A percentile compares a stretch with the other conserved stretches of the same genome.
Conservation (phyloP, 768 basidiomycete genomes). For the Porpolomopsis calyptriformis region DNA sequence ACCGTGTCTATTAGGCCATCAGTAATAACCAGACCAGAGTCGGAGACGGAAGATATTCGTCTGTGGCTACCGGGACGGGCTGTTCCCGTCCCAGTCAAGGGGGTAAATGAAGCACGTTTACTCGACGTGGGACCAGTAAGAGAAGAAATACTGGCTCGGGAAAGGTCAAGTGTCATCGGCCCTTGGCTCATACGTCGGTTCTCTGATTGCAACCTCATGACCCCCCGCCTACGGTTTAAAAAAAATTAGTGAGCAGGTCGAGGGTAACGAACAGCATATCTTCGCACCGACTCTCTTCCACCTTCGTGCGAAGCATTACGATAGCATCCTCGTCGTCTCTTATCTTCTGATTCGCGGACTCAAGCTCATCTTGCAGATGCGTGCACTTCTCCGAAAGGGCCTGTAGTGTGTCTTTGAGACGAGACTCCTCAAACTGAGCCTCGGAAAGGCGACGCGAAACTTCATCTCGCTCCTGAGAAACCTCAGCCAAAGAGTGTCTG, state of each 20-base stretch:
- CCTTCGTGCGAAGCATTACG: constrained; percentile 63
- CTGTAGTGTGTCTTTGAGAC: constrained; percentile 51
- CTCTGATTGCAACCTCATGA: constrained; percentile 81
- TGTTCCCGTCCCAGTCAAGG: constrained; percentile 43
- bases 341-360: constrained; percentile 36
- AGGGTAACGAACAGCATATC: constrained; percentile 7
- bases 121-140: constrained; percentile 39
- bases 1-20: constrained; percentile 19
- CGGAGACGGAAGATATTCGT: constrained; percentile 68
- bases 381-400: constrained; percentile 59
- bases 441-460: constrained; percentile 42
- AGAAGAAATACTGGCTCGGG: constrained; percentile 32
- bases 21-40: constrained; percentile 32
- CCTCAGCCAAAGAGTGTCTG: constrained; percentile 49
- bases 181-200: constrained; percentile 49
- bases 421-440: constrained; percentile 44
- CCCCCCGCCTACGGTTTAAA: constrained; percentile 46
- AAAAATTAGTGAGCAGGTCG: not conserved
- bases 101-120: constrained; percentile 69
- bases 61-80: constrained; percentile 42
- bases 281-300: constrained; percentile 62
- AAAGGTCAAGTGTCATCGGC: constrained; percentile 43
- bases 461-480: constrained; percentile 65
- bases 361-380: constrained; percentile 45
- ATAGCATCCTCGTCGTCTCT: constrained; percentile 75